phyloP scores from a whole-genome alignment of 2,329 filamentous ascomycete genomes.

The Trichoderma asperellum region DNA sequence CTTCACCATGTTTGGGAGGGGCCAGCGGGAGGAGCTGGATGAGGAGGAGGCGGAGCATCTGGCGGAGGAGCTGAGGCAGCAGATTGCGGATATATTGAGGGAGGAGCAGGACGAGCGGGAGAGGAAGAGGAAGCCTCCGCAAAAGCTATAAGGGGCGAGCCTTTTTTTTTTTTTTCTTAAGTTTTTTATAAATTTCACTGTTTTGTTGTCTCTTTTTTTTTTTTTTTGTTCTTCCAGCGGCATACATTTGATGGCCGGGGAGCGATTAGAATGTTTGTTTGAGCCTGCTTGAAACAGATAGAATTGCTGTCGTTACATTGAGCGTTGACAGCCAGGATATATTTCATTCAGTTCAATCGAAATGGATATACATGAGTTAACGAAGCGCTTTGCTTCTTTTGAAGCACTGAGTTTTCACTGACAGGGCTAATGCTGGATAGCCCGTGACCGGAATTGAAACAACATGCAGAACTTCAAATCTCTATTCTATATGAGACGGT shows the following conservation, averaged over 20 bases:
- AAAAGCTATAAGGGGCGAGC: conserved; percentile 57
- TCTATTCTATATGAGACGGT: neutral
- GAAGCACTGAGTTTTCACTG: neutral
- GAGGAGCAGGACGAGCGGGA: conserved; percentile 42
- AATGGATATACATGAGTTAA: neutral
- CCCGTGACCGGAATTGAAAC: neutral
- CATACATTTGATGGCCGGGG: neutral
- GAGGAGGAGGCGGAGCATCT: conserved; percentile 70
- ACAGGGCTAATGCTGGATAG: neutral
- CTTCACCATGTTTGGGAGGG: conserved; percentile 83
- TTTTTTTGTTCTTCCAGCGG: neutral
- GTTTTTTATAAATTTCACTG: neutral
- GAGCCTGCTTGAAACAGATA: neutral
- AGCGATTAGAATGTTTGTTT: conserved; percentile 1
- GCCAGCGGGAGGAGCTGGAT: conserved; percentile 72
- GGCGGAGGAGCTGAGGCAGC: conserved; percentile 57
- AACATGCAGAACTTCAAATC: neutral
- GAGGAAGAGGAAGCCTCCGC: conserved; percentile 30
- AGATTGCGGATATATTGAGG: conserved; percentile 53
- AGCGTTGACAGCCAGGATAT: neutral
- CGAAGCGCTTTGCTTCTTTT: neutral
- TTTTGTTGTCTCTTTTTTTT: neutral
- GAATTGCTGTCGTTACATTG: neutral
- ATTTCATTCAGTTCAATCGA: neutral
- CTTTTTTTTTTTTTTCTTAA: conserved; percentile 46